Percentiles rank a stretch among this genome's conserved stretches.
phyloP scores from a whole-genome alignment of 2,329 filamentous ascomycete species.

The Chrysosporium queenslandicum region DNA sequence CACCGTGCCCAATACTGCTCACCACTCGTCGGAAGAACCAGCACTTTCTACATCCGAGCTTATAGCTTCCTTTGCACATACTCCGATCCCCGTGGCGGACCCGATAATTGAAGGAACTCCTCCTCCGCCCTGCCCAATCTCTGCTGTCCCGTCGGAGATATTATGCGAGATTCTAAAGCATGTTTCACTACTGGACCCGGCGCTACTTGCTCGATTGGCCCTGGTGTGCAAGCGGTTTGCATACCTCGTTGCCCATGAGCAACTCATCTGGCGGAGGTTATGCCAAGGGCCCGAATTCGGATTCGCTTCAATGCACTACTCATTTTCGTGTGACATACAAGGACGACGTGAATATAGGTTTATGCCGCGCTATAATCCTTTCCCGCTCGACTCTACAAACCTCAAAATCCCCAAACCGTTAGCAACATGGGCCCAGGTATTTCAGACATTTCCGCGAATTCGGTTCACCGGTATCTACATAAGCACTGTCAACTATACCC shows the following conservation, averaged over 20 bases:
- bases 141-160: slow-evolving; percentile 70
- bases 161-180: slow-evolving; percentile 67
- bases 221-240: slow-evolving; percentile 80
- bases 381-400: slow-evolving; percentile 25
- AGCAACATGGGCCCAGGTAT: slow-evolving; percentile 52
- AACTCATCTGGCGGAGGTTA: slow-evolving; percentile 73
- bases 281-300: slow-evolving; percentile 63
- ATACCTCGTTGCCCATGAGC: slow-evolving; percentile 72
- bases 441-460: slow-evolving; percentile 70
- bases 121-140: slow-evolving; percentile 68
- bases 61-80: slow-evolving; percentile 61
- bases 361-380: slow-evolving; percentile 28
- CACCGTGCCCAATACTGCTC: slow-evolving; percentile 46
- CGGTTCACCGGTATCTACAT: slow-evolving; percentile 97
- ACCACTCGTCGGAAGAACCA: slow-evolving; percentile 47
- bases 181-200: slow-evolving; percentile 65
- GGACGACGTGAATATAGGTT: slow-evolving; percentile 36
- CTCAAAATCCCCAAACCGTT: slow-evolving; percentile 32
- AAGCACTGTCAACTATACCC: slow-evolving; percentile 88
- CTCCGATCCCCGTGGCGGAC: slow-evolving; percentile 58
- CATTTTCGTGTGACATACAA: slow-evolving; percentile 54
- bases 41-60: slow-evolving; percentile 54
- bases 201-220: slow-evolving; percentile 62
- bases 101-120: slow-evolving; percentile 62
- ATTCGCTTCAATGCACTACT: slow-evolving; percentile 73